phyloP scores from a whole-genome alignment of 257 asterid genomes.

The Forsythia viridissima region DNA sequence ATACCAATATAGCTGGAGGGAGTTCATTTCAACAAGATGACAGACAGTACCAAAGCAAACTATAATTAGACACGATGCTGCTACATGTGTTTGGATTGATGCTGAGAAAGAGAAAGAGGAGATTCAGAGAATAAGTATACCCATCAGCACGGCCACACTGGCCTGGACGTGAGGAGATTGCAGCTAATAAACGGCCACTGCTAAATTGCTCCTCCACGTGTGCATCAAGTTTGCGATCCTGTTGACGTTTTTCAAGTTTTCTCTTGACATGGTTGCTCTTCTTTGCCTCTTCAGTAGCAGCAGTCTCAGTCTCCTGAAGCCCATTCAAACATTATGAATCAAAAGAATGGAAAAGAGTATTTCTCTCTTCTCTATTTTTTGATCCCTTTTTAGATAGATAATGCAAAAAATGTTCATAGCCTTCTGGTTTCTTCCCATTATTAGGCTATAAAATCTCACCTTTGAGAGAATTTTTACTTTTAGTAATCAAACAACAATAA shows the following conservation, averaged over 20 bases:
- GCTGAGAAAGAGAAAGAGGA: neutral
- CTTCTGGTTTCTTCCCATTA: neutral
- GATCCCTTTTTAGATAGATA: neutral
- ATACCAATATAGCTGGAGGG: neutral
- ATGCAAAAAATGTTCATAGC: neutral
- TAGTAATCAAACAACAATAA: neutral
- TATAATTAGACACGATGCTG: neutral
- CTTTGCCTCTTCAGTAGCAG: slow-evolving; percentile 53
- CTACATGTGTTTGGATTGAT: neutral
- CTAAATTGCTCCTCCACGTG: slow-evolving; percentile 70
- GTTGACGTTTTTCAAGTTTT: slow-evolving; percentile 61
- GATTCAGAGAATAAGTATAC: slow-evolving; percentile 24
- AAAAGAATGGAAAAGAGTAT: neutral
- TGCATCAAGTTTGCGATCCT: slow-evolving; percentile 56
- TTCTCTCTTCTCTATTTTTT: neutral
- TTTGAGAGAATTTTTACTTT: neutral
- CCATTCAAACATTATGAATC: neutral
- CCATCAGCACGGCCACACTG: slow-evolving; percentile 75
- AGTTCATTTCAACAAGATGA: neutral
- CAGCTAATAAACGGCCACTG: slow-evolving; percentile 59
- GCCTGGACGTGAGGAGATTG: slow-evolving; percentile 68
- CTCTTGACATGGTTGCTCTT: slow-evolving; percentile 61
- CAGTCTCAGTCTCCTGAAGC: slow-evolving; percentile 37
- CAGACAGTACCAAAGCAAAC: neutral
- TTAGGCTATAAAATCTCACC: neutral